Evolutionary conservation across 129 eudicot genomes (phyloP).

Genomic region (Tagetes erecta): DNA sequence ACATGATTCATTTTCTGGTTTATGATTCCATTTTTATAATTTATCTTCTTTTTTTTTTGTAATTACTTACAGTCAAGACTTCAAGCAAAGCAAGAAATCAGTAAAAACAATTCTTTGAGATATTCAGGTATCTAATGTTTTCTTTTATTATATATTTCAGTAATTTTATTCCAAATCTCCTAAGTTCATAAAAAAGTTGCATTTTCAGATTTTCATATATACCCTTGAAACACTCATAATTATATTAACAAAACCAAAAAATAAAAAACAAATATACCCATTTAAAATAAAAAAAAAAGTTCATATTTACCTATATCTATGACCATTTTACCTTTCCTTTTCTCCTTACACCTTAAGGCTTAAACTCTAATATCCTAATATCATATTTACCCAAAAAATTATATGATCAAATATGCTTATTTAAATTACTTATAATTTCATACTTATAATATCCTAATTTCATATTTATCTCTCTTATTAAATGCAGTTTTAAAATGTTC

Average conservation of each 20-base stretch:
- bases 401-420: background rate
- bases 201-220: background rate
- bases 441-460: background rate
- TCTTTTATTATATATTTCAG: background rate
- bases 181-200: background rate
- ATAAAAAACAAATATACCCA: background rate
- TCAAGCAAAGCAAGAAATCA: constrained; percentile 98
- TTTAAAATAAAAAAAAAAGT: background rate
- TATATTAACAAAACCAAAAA: background rate
- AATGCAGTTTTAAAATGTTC: background rate
- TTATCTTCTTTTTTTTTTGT: constrained; percentile 9
- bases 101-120: constrained; percentile 66
- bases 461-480: background rate
- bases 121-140: constrained; percentile 67
- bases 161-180: background rate
- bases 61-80: constrained; percentile 78
- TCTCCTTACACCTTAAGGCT: background rate
- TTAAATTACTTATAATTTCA: background rate
- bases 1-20: background rate
- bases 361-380: background rate
- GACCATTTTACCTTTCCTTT: background rate
- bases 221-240: background rate
- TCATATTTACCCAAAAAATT: no score
- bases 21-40: constrained; percentile 9
- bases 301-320: background rate